These are phyloP conservation scores for Crithidia sp. DNA, from an alignment of 208 protist species.

Conservation along the genomic window DNA sequence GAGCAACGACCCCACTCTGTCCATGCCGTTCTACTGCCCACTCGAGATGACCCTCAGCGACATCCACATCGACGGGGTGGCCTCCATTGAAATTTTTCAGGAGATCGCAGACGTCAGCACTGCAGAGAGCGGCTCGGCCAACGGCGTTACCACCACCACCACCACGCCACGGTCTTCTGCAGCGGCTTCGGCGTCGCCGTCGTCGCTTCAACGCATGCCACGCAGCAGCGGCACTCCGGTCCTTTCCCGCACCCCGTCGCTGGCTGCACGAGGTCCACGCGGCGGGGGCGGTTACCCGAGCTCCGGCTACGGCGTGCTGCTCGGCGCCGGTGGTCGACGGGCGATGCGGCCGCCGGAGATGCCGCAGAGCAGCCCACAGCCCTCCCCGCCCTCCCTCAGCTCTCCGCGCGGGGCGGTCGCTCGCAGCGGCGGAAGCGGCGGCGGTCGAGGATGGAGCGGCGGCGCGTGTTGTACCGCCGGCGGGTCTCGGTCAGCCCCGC, in stretches of 20 bases:
- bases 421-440: not conserved
- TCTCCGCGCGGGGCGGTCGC: conserved; percentile 6
- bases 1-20: conserved; percentile 71
- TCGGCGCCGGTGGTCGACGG: conserved; percentile 73
- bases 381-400: conserved; percentile 1
- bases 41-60: conserved; percentile 86
- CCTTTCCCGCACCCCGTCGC: conserved; percentile 19
- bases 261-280: conserved; percentile 9
- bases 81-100: conserved; percentile 82
- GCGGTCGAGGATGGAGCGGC: not conserved
- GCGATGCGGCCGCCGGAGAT: conserved; percentile 76
- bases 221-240: conserved; percentile 8
- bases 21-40: conserved; percentile 87
- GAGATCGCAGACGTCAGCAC: conserved; percentile 47
- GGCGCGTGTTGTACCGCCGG: not conserved
- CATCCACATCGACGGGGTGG: conserved; percentile 79
- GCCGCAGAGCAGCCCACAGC: conserved; percentile 9
- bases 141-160: conserved; percentile 8
- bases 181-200: not conserved
- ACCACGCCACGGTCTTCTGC: no score
- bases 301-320: conserved; percentile 76
- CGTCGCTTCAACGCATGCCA: conserved; percentile 15
- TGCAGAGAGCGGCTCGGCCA: conserved; percentile 7
- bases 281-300: conserved; percentile 13
- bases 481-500: conserved; percentile 10